Conservation (phyloP, 2,329 filamentous ascomycete genomes). For the Ophidiomyces ophidiicola region DNA sequence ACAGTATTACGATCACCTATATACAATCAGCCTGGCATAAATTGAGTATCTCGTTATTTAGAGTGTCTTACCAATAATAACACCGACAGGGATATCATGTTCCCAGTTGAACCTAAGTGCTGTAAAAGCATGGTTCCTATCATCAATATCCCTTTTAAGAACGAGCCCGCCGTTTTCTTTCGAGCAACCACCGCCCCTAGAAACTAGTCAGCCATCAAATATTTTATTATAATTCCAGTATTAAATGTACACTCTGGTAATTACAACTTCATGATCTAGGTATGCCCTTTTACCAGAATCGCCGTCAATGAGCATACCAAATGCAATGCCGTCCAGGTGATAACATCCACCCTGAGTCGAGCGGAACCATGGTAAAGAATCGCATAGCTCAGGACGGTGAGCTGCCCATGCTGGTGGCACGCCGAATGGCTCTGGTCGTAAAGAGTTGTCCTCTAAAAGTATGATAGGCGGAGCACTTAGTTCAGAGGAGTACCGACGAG, state of each 20-base stretch:
- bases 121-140: constrained; percentile 26
- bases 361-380: constrained; percentile 51
- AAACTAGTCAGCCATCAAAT: constrained; percentile 18
- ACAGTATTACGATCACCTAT: constrained; percentile 42
- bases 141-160: constrained; percentile 37
- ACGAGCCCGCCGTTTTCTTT: constrained; percentile 38
- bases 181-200: constrained; percentile 43
- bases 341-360: constrained; percentile 51
- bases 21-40: constrained; percentile 12
- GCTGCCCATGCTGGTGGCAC: constrained; percentile 46
- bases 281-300: constrained; percentile 44
- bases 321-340: constrained; percentile 37
- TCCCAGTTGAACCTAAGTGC: constrained; percentile 38
- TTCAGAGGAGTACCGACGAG: too few relatives aligned
- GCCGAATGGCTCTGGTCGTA: constrained; percentile 16
- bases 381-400: constrained; percentile 48
- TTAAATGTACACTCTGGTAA: constrained; percentile 47
- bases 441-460: not conserved
- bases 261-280: constrained; percentile 49
- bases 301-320: constrained; percentile 49
- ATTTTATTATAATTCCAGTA: not conserved
- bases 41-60: not conserved
- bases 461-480: too few relatives aligned
- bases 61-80: constrained; percentile 40
- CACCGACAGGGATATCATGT: constrained; percentile 40